A percentile compares a stretch with the other conserved stretches of the same genome.
phyloP scores from a whole-genome alignment of 2,329 filamentous ascomycete species.

The Neopestalotiopsis clavispora region DNA sequence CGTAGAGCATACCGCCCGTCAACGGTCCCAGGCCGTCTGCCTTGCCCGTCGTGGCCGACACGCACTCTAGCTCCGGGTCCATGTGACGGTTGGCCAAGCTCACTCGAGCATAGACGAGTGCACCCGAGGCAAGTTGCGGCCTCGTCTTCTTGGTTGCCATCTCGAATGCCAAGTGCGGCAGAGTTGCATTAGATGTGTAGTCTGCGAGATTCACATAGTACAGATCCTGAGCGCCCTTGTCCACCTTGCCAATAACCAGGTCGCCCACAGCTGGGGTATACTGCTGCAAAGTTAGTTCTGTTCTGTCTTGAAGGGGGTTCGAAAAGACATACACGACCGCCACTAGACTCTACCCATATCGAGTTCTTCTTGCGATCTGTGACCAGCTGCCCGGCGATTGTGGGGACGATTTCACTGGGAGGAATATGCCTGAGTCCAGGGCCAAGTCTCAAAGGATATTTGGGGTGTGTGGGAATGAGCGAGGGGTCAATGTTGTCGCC shows the following conservation, averaged over 20 bases:
- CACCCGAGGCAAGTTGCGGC: constrained; percentile 74
- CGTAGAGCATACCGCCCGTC: constrained; percentile 84
- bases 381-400: constrained; percentile 69
- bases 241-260: constrained; percentile 85
- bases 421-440: constrained; percentile 84
- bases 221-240: constrained; percentile 74
- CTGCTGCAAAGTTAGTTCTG: constrained; percentile 42
- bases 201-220: constrained; percentile 81
- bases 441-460: constrained; percentile 77
- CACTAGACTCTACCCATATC: constrained; percentile 75
- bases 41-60: constrained; percentile 85
- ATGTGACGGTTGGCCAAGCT: constrained; percentile 78
- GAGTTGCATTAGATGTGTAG: constrained; percentile 66
- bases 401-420: constrained; percentile 73
- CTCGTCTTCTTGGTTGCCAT: constrained; percentile 90
- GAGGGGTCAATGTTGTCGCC: constrained; percentile 75
- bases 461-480: constrained; percentile 70
- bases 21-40: constrained; percentile 86
- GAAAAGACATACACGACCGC: constrained; percentile 65
- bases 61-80: constrained; percentile 89
- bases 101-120: constrained; percentile 89
- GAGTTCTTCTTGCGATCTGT: constrained; percentile 76
- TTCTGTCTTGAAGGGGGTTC: background rate
- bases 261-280: constrained; percentile 84
- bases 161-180: constrained; percentile 92